Conservation (phyloP, 495 filamentous ascomycete species). For the Aspergillus cavernicola region DNA sequence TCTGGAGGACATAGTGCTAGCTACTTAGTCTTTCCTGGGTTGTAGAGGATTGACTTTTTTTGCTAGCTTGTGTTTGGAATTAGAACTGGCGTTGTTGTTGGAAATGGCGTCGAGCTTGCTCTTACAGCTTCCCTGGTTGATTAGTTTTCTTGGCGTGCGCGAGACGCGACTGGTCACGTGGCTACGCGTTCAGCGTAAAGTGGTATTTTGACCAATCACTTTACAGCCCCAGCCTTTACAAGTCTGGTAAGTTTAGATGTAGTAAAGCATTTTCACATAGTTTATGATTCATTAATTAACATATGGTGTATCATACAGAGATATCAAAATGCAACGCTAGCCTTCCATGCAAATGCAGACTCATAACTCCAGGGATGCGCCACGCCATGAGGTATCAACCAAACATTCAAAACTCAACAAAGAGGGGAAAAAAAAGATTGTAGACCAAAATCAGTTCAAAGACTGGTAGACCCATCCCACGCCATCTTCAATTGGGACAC, state of each 20-base stretch:
- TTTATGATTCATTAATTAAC: neutral
- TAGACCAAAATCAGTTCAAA: neutral
- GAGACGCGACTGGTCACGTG: slow-evolving; percentile 42
- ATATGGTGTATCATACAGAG: slow-evolving; percentile 4
- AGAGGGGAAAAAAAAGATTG: neutral
- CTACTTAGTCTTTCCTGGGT: slow-evolving; percentile 15
- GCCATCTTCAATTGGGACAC: slow-evolving; percentile 34
- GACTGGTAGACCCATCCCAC: slow-evolving; percentile 22
- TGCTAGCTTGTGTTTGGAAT: neutral
- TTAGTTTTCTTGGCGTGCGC: slow-evolving; percentile 5
- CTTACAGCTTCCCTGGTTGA: neutral
- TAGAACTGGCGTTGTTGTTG: neutral
- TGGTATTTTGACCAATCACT: slow-evolving; percentile 19
- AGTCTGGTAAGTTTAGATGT: no score
- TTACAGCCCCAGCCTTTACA: neutral
- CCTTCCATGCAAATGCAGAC: slow-evolving; percentile 6
- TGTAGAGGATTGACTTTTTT: slow-evolving; percentile 8
- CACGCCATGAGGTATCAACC: slow-evolving; percentile 25
- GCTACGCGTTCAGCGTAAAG: slow-evolving; percentile 34
- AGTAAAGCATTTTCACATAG: no score
- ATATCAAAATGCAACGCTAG: slow-evolving; percentile 34
- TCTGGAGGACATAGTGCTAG: slow-evolving; percentile 72
- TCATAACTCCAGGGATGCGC: slow-evolving; percentile 26
- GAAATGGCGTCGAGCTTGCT: neutral
- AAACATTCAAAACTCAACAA: slow-evolving; percentile 16